phyloP scores from a whole-genome alignment of 352 stramenopile species.

The Hyaloperonospora arabidopsidis region DNA sequence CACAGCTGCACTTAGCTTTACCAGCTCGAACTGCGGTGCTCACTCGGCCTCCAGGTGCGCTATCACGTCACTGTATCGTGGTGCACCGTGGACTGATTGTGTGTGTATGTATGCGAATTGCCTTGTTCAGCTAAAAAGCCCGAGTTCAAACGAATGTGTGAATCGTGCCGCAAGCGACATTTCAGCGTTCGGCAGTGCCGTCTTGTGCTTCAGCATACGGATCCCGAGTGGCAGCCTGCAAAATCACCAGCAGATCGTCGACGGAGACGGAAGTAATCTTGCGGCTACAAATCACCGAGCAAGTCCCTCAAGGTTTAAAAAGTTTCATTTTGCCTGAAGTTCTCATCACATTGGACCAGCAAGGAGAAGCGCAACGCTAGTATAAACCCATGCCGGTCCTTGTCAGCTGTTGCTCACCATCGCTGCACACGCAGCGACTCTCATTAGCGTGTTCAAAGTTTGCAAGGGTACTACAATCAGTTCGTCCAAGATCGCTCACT shows the following conservation, averaged over 20 bases:
- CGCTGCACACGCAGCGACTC: too few relatives aligned
- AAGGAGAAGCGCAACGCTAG: conserved; percentile 15
- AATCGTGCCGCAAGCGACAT: conserved; percentile 59
- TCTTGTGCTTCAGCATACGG: conserved; percentile 54
- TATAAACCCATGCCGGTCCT: conserved; percentile 9
- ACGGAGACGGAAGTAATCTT: conserved; percentile 21
- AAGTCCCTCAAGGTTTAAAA: conserved; percentile 27
- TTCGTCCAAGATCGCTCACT: conserved; percentile 12
- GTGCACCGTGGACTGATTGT: neutral
- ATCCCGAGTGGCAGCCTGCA: conserved; percentile 52
- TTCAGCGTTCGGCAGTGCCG: conserved; percentile 60
- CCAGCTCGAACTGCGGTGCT: conserved; percentile 17
- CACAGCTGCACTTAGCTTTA: conserved; percentile 22
- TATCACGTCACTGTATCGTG: neutral
- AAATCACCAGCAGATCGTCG: conserved; percentile 18
- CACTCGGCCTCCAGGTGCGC: conserved; percentile 22
- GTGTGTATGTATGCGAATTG: too few relatives aligned
- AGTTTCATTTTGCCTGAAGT: conserved; percentile 20
- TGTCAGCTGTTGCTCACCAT: conserved; percentile 13
- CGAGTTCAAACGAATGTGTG: conserved; percentile 56
- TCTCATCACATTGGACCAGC: conserved; percentile 20
- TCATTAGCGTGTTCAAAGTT: neutral
- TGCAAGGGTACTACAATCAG: conserved; percentile 1
- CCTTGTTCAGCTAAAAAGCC: conserved; percentile 11
- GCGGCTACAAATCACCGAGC: conserved; percentile 10